Percentiles rank a stretch among this genome's conserved stretches.
phyloP scores from a whole-genome alignment of 2,329 filamentous ascomycete genomes.

The Colletotrichum cordylinicola region DNA sequence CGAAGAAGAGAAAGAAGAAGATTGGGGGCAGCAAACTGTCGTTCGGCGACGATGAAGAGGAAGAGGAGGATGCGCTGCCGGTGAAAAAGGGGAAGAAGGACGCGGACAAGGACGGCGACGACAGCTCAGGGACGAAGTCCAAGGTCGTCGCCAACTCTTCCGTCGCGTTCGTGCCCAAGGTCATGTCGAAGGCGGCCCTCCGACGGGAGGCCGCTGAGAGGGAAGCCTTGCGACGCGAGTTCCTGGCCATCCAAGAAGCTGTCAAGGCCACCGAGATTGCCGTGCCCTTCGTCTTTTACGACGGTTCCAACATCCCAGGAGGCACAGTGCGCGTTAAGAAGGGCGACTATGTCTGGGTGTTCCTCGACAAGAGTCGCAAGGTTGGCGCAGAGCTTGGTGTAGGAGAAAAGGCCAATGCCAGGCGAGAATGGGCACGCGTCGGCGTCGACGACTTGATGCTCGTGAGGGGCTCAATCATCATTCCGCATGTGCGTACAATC shows the following conservation, averaged over 20 bases:
- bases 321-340: constrained; percentile 89
- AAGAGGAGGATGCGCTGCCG: constrained; percentile 37
- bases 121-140: constrained; percentile 34
- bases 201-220: constrained; percentile 80
- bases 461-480: constrained; percentile 87
- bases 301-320: constrained; percentile 87
- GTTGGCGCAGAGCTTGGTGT: constrained; percentile 85
- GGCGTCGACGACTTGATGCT: constrained; percentile 96
- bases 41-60: constrained; percentile 73
- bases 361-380: constrained; percentile 89
- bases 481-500: constrained; percentile 80
- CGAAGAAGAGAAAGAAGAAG: constrained; percentile 53
- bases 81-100: constrained; percentile 21
- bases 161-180: constrained; percentile 71
- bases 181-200: constrained; percentile 73
- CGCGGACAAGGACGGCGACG: constrained; percentile 24
- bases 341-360: constrained; percentile 91
- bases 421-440: constrained; percentile 88
- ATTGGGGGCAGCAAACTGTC: constrained; percentile 57
- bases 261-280: constrained; percentile 90
- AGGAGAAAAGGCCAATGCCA: constrained; percentile 69
- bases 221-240: constrained; percentile 82
- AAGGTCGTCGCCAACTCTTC: constrained; percentile 68
- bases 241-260: constrained; percentile 80
- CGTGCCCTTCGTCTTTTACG: constrained; percentile 96